Evolutionary conservation across 1,139 yeast genomes (phyloP).

Genomic region (Hansenula sp.): DNA sequence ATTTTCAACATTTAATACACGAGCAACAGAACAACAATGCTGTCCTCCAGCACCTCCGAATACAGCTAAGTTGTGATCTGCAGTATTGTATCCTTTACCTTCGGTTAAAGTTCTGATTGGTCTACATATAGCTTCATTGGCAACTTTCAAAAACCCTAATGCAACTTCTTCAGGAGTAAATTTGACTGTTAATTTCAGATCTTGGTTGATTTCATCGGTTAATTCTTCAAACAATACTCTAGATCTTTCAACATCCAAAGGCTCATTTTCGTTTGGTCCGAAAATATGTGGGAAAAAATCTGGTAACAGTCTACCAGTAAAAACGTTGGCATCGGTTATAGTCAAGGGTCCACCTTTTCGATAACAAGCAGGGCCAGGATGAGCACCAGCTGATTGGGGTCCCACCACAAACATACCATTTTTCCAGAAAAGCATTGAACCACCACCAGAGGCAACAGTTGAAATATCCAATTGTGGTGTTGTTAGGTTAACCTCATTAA

Average conservation of each 20-base stretch:
- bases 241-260: conserved; percentile 40
- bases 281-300: conserved; percentile 53
- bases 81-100: conserved; percentile 43
- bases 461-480: conserved; percentile 55
- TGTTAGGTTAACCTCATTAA: conserved; percentile 53
- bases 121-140: conserved; percentile 52
- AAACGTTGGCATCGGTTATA: conserved; percentile 53
- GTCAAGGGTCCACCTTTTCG: conserved; percentile 57
- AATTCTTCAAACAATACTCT: conserved; percentile 34
- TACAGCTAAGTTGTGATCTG: conserved; percentile 44
- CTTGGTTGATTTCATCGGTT: conserved; percentile 39
- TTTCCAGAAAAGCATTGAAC: conserved; percentile 46
- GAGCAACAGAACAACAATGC: conserved; percentile 49
- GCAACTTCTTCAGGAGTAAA: conserved; percentile 46
- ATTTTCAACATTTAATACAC: conserved; percentile 39
- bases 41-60: conserved; percentile 65
- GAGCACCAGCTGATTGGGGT: conserved; percentile 58
- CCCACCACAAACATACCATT: conserved; percentile 56
- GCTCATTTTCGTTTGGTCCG: conserved; percentile 52
- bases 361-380: conserved; percentile 60
- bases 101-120: conserved; percentile 53
- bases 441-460: conserved; percentile 63
- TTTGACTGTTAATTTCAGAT: conserved; percentile 25
- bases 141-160: conserved; percentile 47
- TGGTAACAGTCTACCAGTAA: conserved; percentile 48